Percentiles rank a stretch among this genome's conserved stretches.
phyloP scores from a whole-genome alignment of 2,329 filamentous ascomycete species.

The Pezicula radicicola region DNA sequence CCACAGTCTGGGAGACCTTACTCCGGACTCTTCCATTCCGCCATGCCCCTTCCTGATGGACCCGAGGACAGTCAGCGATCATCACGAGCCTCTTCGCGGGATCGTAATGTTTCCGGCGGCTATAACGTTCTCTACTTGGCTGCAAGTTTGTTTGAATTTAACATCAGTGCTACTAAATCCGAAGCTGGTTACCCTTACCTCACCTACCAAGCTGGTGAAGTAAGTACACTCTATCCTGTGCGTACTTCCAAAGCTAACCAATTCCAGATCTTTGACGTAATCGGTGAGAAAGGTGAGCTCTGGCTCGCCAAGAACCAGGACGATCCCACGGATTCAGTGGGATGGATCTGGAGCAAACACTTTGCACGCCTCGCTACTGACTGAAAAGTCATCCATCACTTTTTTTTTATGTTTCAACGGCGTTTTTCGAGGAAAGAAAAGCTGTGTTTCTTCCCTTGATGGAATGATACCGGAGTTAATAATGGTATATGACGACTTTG shows the following conservation, averaged over 20 bases:
- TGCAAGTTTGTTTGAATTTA: slow-evolving; percentile 94
- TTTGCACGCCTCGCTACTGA: slow-evolving; percentile 63
- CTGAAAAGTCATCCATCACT: slow-evolving; percentile 9
- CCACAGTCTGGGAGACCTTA: slow-evolving; percentile 42
- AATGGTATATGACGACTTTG: background rate
- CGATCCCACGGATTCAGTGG: slow-evolving; percentile 72
- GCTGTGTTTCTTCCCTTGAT: background rate
- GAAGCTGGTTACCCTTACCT: slow-evolving; percentile 96
- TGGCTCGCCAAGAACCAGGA: slow-evolving; percentile 99
- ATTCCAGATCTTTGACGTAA: slow-evolving; percentile 76
- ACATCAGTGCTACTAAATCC: slow-evolving; percentile 86
- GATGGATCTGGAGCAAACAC: slow-evolving; percentile 99
- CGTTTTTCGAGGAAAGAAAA: background rate
- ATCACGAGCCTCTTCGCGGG: slow-evolving; percentile 58
- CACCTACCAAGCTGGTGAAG: slow-evolving; percentile 91
- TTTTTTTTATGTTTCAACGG: background rate
- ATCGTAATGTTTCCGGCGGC: slow-evolving; percentile 48
- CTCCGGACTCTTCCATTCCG: slow-evolving; percentile 82
- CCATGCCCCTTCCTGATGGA: slow-evolving; percentile 74
- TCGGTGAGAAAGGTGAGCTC: slow-evolving; percentile 93
- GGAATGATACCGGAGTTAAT: background rate
- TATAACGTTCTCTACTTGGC: slow-evolving; percentile 85
- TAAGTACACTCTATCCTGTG: slow-evolving; percentile 34
- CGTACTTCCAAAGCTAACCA: slow-evolving; percentile 6
- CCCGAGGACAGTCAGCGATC: slow-evolving; percentile 50